phyloP scores from a whole-genome alignment of 495 filamentous ascomycete genomes.

The Neurospora sp. region DNA sequence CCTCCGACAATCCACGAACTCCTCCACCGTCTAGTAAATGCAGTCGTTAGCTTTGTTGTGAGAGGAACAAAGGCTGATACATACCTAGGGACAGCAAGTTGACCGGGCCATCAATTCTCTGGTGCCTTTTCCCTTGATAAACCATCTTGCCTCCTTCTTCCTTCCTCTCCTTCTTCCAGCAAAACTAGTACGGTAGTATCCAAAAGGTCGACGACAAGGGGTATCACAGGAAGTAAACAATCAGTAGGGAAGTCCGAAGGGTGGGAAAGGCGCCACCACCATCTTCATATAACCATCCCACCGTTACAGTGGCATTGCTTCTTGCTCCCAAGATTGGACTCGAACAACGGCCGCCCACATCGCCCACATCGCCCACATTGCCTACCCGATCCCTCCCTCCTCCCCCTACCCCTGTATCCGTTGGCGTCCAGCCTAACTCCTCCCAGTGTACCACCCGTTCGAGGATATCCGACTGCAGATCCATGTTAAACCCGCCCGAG shows the following conservation, averaged over 20 bases:
- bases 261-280: background rate
- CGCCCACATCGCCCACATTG: too few relatives aligned
- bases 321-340: background rate
- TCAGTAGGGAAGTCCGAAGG: background rate
- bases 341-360: background rate
- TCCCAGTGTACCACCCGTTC: too few relatives aligned
- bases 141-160: background rate
- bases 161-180: background rate
- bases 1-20: conserved; percentile 41
- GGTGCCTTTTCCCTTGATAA: background rate
- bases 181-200: background rate
- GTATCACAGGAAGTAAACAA: background rate
- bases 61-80: too few relatives aligned
- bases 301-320: background rate
- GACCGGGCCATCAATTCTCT: background rate
- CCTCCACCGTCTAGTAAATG: conserved; percentile 42
- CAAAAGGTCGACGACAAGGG: background rate
- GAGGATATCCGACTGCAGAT: background rate
- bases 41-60: too few relatives aligned
- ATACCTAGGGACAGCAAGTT: too few relatives aligned
- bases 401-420: background rate
- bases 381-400: too few relatives aligned
- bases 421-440: background rate
- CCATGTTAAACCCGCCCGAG: background rate
- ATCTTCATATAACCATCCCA: background rate